Base-by-base conservation (phyloP, 176 grass and related monocot genomes). In the Aegilops longissima region DNA sequence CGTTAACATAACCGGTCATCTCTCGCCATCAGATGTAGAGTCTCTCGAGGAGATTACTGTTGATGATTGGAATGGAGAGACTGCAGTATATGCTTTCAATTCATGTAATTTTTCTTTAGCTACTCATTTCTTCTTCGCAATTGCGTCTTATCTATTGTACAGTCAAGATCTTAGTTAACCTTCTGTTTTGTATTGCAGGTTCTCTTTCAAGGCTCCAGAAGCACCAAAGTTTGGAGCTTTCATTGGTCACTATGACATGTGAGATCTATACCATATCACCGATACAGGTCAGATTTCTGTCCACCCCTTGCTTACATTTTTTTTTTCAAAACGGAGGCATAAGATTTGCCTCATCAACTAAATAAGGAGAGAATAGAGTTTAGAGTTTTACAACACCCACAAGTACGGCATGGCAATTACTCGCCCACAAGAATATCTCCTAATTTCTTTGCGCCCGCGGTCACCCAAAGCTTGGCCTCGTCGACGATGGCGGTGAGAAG, bases 31-130 rank as follows among this genome's bases (percentile, higher is more conserved):
- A 61, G 78, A 94, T 30, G 66, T 89, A 29, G 89, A 93, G 14
- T 87, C 29, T 42, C 80, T 94, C 11, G 92, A 83, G 70, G 83
- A 94, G 24, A 63, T 89, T 25, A 18, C 64, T 38, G 83, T 70
- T 9, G 52, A 88, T 71, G 27, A 88, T 14, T 93, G 92, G 86
- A 77, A 42, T 77, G 89, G 83, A 59, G 89, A 89, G 59, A 49
- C 74, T 27, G 86, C 86, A 84, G 75, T 91, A 73, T 94, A 91
- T 81, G 61, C 80, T 83, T 89, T 84, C 71, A 81, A 49, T 89
- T 89, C 92, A 91, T 82, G 89, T 93, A 88, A 79, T 21, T 75
- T 75, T 58, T 12, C 35, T 3, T 65, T 38, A 70, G 25, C 8
- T 2, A 2, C 58, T 31, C 76, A 67, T 64, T 76, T 70, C 25